Evolutionary conservation across 2,329 filamentous ascomycete genomes (phyloP).

Genomic region (Arachnopeziza araneosa): DNA sequence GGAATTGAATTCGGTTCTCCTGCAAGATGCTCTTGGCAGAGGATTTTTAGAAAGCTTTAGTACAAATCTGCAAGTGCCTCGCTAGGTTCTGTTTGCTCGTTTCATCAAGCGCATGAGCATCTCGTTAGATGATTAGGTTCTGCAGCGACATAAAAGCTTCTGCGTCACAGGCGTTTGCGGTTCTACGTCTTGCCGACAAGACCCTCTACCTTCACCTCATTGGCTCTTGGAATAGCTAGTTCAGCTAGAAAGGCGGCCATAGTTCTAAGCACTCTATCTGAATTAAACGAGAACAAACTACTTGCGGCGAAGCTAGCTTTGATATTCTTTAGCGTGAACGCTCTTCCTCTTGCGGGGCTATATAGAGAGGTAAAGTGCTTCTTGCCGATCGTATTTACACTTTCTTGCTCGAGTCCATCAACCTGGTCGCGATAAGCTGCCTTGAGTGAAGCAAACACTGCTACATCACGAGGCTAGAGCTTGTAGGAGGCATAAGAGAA

Average conservation of each 20-base stretch:
- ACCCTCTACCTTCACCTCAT: slow-evolving; percentile 1
- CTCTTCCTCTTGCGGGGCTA: slow-evolving; percentile 14
- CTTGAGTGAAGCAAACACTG: slow-evolving; percentile 22
- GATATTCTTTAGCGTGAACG: background rate
- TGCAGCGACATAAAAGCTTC: slow-evolving; percentile 16
- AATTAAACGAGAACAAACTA: slow-evolving; percentile 12
- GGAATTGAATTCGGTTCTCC: too few species aligned
- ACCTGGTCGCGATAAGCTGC: slow-evolving; percentile 23
- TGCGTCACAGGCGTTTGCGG: slow-evolving; percentile 12
- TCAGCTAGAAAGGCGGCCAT: slow-evolving; percentile 7
- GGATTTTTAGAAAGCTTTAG: too few species aligned
- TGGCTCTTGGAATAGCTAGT: slow-evolving; percentile 1
- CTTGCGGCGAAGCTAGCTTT: slow-evolving; percentile 7
- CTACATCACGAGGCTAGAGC: slow-evolving; percentile 26
- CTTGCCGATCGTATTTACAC: slow-evolving; percentile 21
- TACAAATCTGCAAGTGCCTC: slow-evolving; percentile 19
- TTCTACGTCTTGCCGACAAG: slow-evolving; percentile 9
- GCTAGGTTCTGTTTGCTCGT: slow-evolving; percentile 17
- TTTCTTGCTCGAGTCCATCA: slow-evolving; percentile 20
- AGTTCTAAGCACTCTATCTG: slow-evolving; percentile 11
- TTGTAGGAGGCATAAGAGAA: slow-evolving; percentile 22
- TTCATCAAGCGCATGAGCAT: slow-evolving; percentile 17
- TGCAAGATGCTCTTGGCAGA: too few species aligned
- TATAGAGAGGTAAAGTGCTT: slow-evolving; percentile 18
- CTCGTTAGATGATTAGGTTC: slow-evolving; percentile 22